Conservation (phyloP, 129 eudicot species). For the Escallonia herrerae region DNA sequence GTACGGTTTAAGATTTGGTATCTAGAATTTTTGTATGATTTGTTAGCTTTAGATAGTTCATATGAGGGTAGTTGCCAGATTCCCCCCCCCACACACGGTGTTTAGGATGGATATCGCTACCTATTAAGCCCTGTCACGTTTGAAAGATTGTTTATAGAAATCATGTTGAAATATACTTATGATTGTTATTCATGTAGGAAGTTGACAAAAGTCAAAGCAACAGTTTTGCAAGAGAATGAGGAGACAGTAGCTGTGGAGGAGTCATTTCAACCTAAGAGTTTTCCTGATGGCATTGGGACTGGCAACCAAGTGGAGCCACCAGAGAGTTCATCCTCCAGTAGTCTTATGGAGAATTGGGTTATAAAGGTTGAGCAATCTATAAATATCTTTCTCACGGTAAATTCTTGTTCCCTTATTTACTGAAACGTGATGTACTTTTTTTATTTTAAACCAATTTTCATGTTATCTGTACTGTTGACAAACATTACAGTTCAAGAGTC, state of each 20-base stretch:
- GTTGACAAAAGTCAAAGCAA: constrained; percentile 45
- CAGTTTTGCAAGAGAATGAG: constrained; percentile 52
- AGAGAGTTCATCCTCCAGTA: constrained; percentile 36
- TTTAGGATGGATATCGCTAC: not conserved
- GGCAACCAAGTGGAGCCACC: constrained; percentile 28
- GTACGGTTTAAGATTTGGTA: not conserved
- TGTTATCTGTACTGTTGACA: no score
- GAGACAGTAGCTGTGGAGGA: constrained; percentile 66
- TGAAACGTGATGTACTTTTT: not conserved
- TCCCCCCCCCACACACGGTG: not conserved
- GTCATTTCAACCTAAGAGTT: constrained; percentile 54
- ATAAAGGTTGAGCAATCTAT: constrained; percentile 77
- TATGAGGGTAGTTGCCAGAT: not conserved
- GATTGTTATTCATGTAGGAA: constrained; percentile 21
- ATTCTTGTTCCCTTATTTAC: constrained; percentile 3
- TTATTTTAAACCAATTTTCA: not conserved
- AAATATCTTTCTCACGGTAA: constrained; percentile 81
- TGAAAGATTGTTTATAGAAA: not conserved
- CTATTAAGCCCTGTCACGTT: not conserved
- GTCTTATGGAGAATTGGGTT: constrained; percentile 38
- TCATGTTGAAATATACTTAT: constrained; percentile 3
- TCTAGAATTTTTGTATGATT: not conserved
- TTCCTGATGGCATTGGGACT: constrained; percentile 29
- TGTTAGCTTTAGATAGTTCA: not conserved
- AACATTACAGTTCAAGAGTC: no score